Base-by-base conservation (phyloP, 306 rosid genomes). In the Myrica gale region DNA sequence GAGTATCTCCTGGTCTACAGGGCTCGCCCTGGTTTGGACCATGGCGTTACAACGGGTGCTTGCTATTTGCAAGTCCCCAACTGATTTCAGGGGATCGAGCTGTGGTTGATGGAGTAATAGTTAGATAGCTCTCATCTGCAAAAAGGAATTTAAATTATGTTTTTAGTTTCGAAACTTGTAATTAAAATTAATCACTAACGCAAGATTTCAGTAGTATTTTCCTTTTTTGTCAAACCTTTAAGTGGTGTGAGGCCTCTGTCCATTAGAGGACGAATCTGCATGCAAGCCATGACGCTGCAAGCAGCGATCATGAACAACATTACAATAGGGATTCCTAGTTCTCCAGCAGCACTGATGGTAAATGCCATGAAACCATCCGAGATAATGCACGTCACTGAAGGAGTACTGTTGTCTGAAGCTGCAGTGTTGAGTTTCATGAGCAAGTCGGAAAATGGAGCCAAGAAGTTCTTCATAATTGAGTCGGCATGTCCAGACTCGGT, bases 1-100 rank as follows among this genome's bases (percentile, higher is more conserved):
- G 98, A 94, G 74, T 94, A 91, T 72, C 95, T 94, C 66, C 17
- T 91, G 0, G 37, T 91, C 11, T 94, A 87, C 86, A 62, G n/a
- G 39, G 84, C 89, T 26, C 15, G 39, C 9, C 81, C 86, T 5
- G 72, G 57, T 54, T 42, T 73, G 3, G 85, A 91, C 80, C 84
- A 17, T 1, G 20, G 9, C 2, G 23, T 85, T 5, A 56, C 83
- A 52, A 5, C 78, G 0, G 73, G n/a, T n/a, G n/a, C n/a, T n/a
- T n/a, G n/a, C n/a, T n/a, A n/a, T n/a, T n/a, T n/a, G n/a, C n/a
- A n/a, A n/a, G n/a, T n/a, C n/a, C n/a, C n/a, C n/a, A n/a, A n/a
- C n/a, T n/a, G n/a, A n/a, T n/a, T n/a, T n/a, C n/a, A n/a, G n/a
- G n/a, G n/a, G n/a, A n/a, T n/a, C n/a, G n/a, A n/a, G n/a, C n/a